Base-by-base conservation (phyloP, 257 asterid genomes). In the Ballota nigra region DNA sequence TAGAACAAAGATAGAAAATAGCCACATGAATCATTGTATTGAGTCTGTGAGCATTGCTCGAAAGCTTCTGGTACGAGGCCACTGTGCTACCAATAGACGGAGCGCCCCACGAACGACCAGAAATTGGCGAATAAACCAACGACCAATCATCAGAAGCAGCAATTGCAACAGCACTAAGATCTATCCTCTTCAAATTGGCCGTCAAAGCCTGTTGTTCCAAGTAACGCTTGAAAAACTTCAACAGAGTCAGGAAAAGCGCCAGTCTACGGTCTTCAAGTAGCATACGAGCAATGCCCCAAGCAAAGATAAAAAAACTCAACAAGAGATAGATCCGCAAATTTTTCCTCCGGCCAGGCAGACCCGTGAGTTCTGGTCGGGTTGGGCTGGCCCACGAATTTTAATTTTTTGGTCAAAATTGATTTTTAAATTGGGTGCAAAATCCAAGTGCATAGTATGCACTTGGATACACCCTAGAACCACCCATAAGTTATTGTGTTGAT, bases 121-220 rank as follows among this genome's bases (percentile, higher is more conserved):
- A 86, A 20, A 80, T 76, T 0, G 90, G 89, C 1, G 90, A 79
- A 81, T 84, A 84, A 56, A 68, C 49, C 72, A 91, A 85, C 0
- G 80, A 78, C 97, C 98, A 94, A 80, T 91, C 96, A 73, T 91
- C 97, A 52, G 89, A 83, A 34, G 95, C 96, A 68, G 96, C 97
- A 75, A 86, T 77, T 0, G 98, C 98, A 40, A 92, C 90, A 5
- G 95, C 88, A 73, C 86, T 63, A 19, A 87, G 82, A 75, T 94
- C 98, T 15, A 88, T 88, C 69, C 91, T 81, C 55, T 91, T 94
- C 36, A 91, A 70, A 51, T 82, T 87, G 8, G 98, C 83, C 5
- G 11, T 40, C 72, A 94, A 75, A 1, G 97, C 98, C 71, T 85
- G 90, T n/a, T n/a, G n/a, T 55, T 91, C 97, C 81, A 89, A 77